Percentiles rank a stretch among this genome's conserved stretches.
Evolutionary conservation across 495 filamentous ascomycete species (phyloP).

Genomic region (Penicillium steckii): DNA sequence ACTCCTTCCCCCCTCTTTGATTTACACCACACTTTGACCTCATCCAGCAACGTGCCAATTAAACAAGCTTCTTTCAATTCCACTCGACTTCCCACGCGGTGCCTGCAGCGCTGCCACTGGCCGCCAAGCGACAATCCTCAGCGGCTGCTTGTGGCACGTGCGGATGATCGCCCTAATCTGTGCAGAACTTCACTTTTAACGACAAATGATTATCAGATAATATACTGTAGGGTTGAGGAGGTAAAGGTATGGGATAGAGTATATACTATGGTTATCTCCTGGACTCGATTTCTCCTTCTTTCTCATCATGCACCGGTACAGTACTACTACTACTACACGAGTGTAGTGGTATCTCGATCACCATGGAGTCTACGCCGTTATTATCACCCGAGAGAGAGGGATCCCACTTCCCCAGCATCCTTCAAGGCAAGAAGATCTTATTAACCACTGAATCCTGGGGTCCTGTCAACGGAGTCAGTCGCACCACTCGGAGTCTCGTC

Average conservation of each 20-base stretch:
- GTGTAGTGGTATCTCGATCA: too few relatives aligned
- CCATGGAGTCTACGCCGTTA: conserved; percentile 20
- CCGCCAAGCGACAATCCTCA: conserved; percentile 14
- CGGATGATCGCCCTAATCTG: background rate
- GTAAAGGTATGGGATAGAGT: too few relatives aligned
- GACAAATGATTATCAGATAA: too few relatives aligned
- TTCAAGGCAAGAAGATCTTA: conserved; percentile 54
- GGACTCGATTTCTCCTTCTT: too few relatives aligned
- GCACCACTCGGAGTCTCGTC: conserved; percentile 60
- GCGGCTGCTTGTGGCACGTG: conserved; percentile 16
- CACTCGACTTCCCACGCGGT: conserved; percentile 31
- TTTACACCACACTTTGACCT: too few relatives aligned
- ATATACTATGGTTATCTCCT: too few relatives aligned
- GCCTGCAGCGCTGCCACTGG: conserved; percentile 14
- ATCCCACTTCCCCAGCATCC: conserved; percentile 42
- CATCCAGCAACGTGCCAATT: background rate
- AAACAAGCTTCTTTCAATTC: conserved; percentile 23
- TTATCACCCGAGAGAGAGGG: conserved; percentile 2
- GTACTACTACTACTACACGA: too few relatives aligned
- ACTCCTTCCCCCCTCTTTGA: too few relatives aligned
- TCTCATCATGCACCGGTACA: too few relatives aligned
- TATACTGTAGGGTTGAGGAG: too few relatives aligned
- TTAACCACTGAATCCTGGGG: conserved; percentile 65
- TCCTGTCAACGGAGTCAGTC: conserved; percentile 64
- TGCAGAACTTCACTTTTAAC: background rate